phyloP scores from a whole-genome alignment of 768 basidiomycete species.

The Hydnomerulius pinastri region DNA sequence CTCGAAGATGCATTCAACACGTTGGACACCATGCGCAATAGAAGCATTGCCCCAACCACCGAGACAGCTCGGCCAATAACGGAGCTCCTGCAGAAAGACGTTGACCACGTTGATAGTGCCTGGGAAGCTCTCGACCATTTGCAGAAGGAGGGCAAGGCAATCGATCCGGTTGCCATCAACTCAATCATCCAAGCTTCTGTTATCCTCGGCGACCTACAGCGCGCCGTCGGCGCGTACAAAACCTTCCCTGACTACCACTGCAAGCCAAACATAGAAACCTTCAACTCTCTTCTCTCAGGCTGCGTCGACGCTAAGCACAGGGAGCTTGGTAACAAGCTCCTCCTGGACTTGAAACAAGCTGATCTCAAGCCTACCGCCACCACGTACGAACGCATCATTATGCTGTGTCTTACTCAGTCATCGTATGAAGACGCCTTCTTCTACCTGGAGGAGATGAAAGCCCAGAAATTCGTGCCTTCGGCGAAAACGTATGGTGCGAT shows the following conservation, averaged over 20 bases:
- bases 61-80: constrained; percentile 59
- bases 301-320: constrained; percentile 62
- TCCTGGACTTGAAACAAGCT: constrained; percentile 64
- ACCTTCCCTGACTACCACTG: constrained; percentile 55
- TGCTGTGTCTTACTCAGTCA: constrained; percentile 67
- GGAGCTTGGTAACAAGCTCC: constrained; percentile 65
- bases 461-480: constrained; percentile 55
- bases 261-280: constrained; percentile 62
- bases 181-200: constrained; percentile 66
- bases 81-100: constrained; percentile 44
- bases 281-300: constrained; percentile 66
- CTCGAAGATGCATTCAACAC: constrained; percentile 64
- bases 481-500: constrained; percentile 58
- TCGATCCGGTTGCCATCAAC: constrained; percentile 66
- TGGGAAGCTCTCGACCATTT: constrained; percentile 68
- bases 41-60: constrained; percentile 48
- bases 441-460: constrained; percentile 89
- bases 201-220: constrained; percentile 64
- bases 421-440: constrained; percentile 86
- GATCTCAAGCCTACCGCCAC: constrained; percentile 54
- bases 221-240: constrained; percentile 78
- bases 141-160: constrained; percentile 46
- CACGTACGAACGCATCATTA: constrained; percentile 70
- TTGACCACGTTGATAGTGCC: constrained; percentile 59
- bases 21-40: constrained; percentile 59